Evolutionary conservation across 768 basidiomycete genomes (phyloP), one percentile per base, ranked within the genome.

Genomic region (Mycena amicta): DNA sequence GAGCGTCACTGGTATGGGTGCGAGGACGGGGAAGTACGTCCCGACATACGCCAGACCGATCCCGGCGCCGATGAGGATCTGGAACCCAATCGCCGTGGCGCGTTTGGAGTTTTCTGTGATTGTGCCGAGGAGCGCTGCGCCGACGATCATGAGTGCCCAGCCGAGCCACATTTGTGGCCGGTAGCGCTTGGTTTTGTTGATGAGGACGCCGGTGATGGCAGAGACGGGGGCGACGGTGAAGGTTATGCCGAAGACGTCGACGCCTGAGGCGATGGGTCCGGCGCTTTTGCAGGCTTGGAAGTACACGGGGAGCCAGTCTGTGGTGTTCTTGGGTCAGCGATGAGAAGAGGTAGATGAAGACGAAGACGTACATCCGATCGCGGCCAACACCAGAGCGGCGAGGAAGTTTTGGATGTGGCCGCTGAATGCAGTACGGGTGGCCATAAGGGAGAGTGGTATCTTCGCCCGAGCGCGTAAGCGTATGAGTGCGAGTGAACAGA

Each of bases 301-400:
- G 63, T 75, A 81, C 8, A 77, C 72, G 2, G 77, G 77, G 3
- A 75, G 62, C 58, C 77, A 80, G 59, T 77, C 77, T 74, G 11
- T 25, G 27, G 15, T 16, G 28, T n/a, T n/a, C n/a, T n/a, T n/a
- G n/a, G n/a, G n/a, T 30, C 5, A 25, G 12, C 15, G 27, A 30
- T 8, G 49, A 29, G 13, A 16, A 26, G 27, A 50, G 13, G 26
- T 12, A 50, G 20, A 16, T 16, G 5, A 25, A 55, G 29, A 45
- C 33, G 33, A 23, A 6, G 53, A n/a, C 27, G 50, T 40, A 55
- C 23, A 60, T 37, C 5, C 50, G 26, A 23, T 37, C 54, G 29
- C 46, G 50, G 28, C 54, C 47, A 18, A 55, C 53, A 33, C 53
- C 41, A 60, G 5, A 55, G 27, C 8, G 37, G 30, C 13, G 53